phyloP scores from a whole-genome alignment of 2,329 filamentous ascomycete species.

The Pleoardoris graminearum region DNA sequence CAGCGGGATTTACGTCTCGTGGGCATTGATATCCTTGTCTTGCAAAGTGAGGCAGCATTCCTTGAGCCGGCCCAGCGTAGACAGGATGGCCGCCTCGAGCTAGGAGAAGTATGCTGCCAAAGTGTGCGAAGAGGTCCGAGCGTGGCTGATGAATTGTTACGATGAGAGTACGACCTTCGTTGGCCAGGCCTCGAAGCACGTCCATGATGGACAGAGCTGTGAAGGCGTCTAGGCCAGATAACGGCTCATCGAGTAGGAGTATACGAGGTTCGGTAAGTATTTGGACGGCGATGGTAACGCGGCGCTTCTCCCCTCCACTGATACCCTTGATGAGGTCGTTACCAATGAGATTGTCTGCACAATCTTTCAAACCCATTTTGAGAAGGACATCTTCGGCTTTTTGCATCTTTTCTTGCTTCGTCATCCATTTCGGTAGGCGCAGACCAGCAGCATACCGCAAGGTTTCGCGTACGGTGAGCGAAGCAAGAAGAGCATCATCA shows the following conservation, averaged over 20 bases:
- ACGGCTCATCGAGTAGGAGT: constrained; percentile 74
- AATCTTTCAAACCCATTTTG: constrained; percentile 78
- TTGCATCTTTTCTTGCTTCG: constrained; percentile 65
- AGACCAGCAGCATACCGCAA: constrained; percentile 69
- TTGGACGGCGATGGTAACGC: constrained; percentile 77
- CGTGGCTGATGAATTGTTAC: constrained; percentile 79
- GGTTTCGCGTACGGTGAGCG: constrained; percentile 75
- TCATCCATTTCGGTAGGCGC: constrained; percentile 71
- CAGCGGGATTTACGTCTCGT: constrained; percentile 72
- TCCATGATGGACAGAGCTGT: constrained; percentile 77
- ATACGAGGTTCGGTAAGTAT: constrained; percentile 75
- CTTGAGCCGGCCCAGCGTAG: constrained; percentile 65
- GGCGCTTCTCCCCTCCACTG: constrained; percentile 76
- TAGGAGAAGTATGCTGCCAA: constrained; percentile 71
- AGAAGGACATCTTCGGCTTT: constrained; percentile 72
- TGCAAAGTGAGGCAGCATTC: constrained; percentile 69
- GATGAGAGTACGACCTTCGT: constrained; percentile 73
- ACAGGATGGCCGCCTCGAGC: constrained; percentile 70
- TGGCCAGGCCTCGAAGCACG: constrained; percentile 69
- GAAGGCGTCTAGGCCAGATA: constrained; percentile 76
- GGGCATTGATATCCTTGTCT: constrained; percentile 66
- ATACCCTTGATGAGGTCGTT: constrained; percentile 76
- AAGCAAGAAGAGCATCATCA: constrained; percentile 74
- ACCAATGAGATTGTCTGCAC: constrained; percentile 73
- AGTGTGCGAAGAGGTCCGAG: constrained; percentile 71